phyloP scores from a whole-genome alignment of 495 filamentous ascomycete species.

The Aspergillus biplanus region DNA sequence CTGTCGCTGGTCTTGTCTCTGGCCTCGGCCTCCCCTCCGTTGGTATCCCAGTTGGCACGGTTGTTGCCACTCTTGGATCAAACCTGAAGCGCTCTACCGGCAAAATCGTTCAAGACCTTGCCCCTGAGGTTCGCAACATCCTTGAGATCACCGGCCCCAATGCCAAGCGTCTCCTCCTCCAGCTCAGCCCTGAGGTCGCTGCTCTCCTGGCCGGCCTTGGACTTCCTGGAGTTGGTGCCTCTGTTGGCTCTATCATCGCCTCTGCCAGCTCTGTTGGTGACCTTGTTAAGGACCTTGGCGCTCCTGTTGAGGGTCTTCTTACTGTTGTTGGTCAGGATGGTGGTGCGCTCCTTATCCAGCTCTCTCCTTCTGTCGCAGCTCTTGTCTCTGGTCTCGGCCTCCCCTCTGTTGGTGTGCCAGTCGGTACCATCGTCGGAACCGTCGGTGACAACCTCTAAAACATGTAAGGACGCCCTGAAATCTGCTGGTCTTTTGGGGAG shows the following conservation, averaged over 20 bases:
- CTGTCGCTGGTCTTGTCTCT: slow-evolving; percentile 37
- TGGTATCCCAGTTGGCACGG: slow-evolving; percentile 35
- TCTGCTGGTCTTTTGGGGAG: not conserved
- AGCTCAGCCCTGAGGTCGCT: slow-evolving; percentile 39
- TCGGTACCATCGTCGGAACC: slow-evolving; percentile 36
- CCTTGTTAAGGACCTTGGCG: slow-evolving; percentile 40
- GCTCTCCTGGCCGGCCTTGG: slow-evolving; percentile 39
- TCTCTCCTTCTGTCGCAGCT: slow-evolving; percentile 35
- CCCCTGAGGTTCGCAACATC: slow-evolving; percentile 20
- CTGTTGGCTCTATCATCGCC: slow-evolving; percentile 35
- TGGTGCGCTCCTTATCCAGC: slow-evolving; percentile 40
- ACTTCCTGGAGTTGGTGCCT: slow-evolving; percentile 33
- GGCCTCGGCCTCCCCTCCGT: slow-evolving; percentile 43
- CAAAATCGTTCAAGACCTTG: slow-evolving; percentile 9
- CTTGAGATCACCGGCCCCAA: slow-evolving; percentile 39
- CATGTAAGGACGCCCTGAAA: not conserved
- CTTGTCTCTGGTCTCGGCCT: slow-evolving; percentile 46
- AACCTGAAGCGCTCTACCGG: slow-evolving; percentile 32
- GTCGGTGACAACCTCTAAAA: slow-evolving; percentile 20
- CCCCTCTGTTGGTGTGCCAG: slow-evolving; percentile 33
- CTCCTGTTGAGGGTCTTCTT: slow-evolving; percentile 36
- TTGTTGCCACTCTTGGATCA: slow-evolving; percentile 39
- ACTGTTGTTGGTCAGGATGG: slow-evolving; percentile 38
- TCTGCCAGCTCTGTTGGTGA: slow-evolving; percentile 41
- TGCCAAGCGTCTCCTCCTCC: slow-evolving; percentile 37